Evolutionary conservation across 2,329 filamentous ascomycete genomes (phyloP).

Genomic region (Sphaerostilbella broomeana): DNA sequence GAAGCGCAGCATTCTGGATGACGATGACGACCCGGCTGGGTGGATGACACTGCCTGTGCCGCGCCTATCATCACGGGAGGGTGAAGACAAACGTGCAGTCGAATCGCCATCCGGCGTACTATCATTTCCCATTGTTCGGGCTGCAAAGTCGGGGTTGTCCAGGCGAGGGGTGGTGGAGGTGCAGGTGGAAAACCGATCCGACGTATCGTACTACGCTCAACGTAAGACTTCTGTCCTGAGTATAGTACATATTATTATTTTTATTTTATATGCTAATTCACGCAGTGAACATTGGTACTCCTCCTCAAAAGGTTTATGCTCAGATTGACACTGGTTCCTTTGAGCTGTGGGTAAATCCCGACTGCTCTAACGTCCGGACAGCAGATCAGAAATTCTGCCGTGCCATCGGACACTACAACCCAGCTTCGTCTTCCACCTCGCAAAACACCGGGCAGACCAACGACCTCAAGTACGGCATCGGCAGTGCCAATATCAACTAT

Average conservation of each 20-base stretch:
- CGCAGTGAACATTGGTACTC: conserved; percentile 44
- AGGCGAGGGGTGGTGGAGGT: conserved; percentile 39
- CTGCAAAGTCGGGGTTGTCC: conserved; percentile 26
- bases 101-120: conserved; percentile 17
- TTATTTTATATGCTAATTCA: too few relatives aligned
- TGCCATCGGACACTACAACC: conserved; percentile 38
- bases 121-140: conserved; percentile 26
- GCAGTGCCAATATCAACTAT: conserved; percentile 45
- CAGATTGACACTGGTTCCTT: conserved; percentile 55
- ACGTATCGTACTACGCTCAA: conserved; percentile 48
- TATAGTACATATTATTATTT: too few relatives aligned
- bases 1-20: conserved; percentile 8
- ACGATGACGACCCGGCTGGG: conserved; percentile 7
- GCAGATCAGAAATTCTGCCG: conserved; percentile 40
- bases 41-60: conserved; percentile 13
- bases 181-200: conserved; percentile 42
- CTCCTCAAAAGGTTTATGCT: conserved; percentile 45
- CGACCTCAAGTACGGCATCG: conserved; percentile 45
- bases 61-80: conserved; percentile 3
- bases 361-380: conserved; percentile 40
- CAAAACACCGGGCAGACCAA: conserved; percentile 28
- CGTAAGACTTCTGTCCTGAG: conserved; percentile 29
- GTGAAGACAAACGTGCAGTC: conserved; percentile 4
- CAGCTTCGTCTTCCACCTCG: conserved; percentile 35
- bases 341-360: conserved; percentile 58